Evolutionary conservation across 2,329 filamentous ascomycete genomes (phyloP).

Genomic region (Colletotrichum spinosum): DNA sequence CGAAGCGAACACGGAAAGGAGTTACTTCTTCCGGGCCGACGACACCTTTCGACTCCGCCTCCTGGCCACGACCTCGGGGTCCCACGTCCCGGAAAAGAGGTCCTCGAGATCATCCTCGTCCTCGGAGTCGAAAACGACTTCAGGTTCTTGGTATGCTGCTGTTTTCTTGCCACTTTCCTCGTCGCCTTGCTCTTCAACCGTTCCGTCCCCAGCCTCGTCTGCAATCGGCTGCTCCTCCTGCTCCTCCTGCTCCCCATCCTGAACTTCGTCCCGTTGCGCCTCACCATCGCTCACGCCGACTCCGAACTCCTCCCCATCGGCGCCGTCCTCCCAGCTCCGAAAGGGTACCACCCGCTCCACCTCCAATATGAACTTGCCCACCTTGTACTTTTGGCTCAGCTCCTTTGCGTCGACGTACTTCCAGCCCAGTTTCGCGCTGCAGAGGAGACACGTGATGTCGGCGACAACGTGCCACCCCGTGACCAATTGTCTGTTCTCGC

Average conservation of each 20-base stretch:
- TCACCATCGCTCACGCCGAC: slow-evolving; percentile 27
- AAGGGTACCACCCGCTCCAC: slow-evolving; percentile 66
- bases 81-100: slow-evolving; percentile 72
- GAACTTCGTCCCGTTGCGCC: background rate
- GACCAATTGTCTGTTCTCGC: slow-evolving; percentile 68
- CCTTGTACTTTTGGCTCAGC: slow-evolving; percentile 71
- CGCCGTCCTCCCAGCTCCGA: slow-evolving; percentile 65
- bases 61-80: slow-evolving; percentile 62
- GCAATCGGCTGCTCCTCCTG: background rate
- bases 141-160: slow-evolving; percentile 47
- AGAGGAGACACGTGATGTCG: slow-evolving; percentile 70
- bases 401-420: slow-evolving; percentile 75
- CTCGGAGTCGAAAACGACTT: slow-evolving; percentile 69
- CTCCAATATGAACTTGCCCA: slow-evolving; percentile 77
- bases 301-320: slow-evolving; percentile 25
- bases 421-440: slow-evolving; percentile 71
- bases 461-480: slow-evolving; percentile 74
- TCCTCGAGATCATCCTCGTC: slow-evolving; percentile 77
- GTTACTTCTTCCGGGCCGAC: slow-evolving; percentile 35
- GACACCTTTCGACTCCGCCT: slow-evolving; percentile 54
- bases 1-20: slow-evolving; percentile 1
- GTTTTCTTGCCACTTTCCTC: slow-evolving; percentile 18
- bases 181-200: slow-evolving; percentile 36
- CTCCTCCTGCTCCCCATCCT: slow-evolving; percentile 14
- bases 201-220: slow-evolving; percentile 10